These are phyloP conservation scores for Melastoma malabathricum DNA, from an alignment of 345 rosid species.

Conservation along the genomic window DNA sequence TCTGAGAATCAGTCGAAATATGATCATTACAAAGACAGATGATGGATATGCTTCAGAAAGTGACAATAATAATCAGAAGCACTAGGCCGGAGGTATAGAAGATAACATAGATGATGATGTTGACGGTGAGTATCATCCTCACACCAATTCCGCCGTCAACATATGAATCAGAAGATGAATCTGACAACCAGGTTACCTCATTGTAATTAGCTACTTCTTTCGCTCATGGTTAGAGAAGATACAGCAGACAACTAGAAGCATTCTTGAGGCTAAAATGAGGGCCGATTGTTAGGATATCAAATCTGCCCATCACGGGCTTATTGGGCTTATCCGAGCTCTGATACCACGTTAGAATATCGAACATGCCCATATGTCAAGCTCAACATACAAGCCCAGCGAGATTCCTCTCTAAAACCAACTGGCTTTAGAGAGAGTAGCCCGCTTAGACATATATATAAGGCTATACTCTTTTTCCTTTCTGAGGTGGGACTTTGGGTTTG, in stretches of 20 bases:
- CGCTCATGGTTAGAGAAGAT: conserved; percentile 81
- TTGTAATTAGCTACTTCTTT: neutral
- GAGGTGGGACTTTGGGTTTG: no score
- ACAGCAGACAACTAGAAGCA: conserved; percentile 47
- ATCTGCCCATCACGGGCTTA: no score
- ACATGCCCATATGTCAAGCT: no score
- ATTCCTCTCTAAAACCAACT: no score
- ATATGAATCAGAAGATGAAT: conserved; percentile 12
- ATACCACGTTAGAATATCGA: no score
- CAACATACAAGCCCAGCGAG: no score
- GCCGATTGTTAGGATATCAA: no score
- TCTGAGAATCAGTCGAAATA: conserved; percentile 36
- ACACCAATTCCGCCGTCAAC: conserved; percentile 32
- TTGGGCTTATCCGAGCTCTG: no score
- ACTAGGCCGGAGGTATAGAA: conserved; percentile 37
- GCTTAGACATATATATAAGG: no score
- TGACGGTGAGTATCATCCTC: conserved; percentile 45
- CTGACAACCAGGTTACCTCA: conserved; percentile 47
- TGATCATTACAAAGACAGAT: conserved; percentile 35
- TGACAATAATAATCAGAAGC: conserved; percentile 44
- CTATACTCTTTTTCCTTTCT: no score
- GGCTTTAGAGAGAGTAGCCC: no score
- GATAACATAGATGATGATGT: conserved; percentile 36
- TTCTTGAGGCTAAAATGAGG: conserved; percentile 69
- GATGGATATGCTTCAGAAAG: conserved; percentile 63